Conservation (phyloP, 371 early-diverging fungal genomes). For the Cokeromyces recurvatus region DNA sequence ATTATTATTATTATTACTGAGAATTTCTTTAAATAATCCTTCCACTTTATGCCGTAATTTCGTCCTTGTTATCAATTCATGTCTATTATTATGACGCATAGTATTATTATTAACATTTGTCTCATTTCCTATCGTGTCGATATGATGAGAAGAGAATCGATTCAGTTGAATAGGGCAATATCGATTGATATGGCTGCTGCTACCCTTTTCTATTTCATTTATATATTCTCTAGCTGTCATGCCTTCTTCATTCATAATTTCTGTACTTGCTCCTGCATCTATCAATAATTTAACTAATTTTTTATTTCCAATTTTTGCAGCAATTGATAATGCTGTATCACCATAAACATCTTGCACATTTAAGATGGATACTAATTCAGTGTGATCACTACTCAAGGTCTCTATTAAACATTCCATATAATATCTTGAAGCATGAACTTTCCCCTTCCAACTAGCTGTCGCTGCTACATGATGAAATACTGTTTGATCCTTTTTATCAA, state of each 20-base stretch:
- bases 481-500: constrained; percentile 75
- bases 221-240: constrained; percentile 60
- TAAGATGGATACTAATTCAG: constrained; percentile 62
- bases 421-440: constrained; percentile 69
- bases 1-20: constrained; percentile 4
- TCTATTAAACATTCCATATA: constrained; percentile 81
- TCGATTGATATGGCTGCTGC: no score
- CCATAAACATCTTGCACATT: constrained; percentile 81
- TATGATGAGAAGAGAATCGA: background rate
- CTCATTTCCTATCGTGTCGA: background rate
- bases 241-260: constrained; percentile 75
- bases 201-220: constrained; percentile 31
- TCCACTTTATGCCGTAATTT: constrained; percentile 15
- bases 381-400: constrained; percentile 33
- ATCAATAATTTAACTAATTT: constrained; percentile 69
- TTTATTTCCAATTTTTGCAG: constrained; percentile 75
- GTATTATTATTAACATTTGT: background rate
- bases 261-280: constrained; percentile 77
- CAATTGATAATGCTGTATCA: constrained; percentile 88
- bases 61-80: constrained; percentile 20
- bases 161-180: no score
- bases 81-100: constrained; percentile 15
- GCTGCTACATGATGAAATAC: constrained; percentile 88
- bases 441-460: constrained; percentile 66
- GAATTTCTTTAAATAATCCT: constrained; percentile 10